Evolutionary conservation across 1,284 basidiomycete species (phyloP).

Genomic region (Ceratobasidium sp.): DNA sequence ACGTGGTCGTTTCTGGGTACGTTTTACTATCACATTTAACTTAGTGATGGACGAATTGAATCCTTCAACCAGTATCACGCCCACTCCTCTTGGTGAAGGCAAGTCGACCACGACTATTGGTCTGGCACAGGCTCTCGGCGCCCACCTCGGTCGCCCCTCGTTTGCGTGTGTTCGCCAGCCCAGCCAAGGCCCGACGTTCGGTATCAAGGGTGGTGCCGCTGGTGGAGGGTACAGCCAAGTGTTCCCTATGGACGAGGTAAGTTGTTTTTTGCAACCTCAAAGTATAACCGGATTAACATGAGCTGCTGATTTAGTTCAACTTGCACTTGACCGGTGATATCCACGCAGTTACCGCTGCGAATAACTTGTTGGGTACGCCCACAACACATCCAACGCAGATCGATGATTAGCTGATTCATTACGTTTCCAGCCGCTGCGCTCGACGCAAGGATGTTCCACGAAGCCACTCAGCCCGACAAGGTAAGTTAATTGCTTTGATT

Average conservation of each 20-base stretch:
- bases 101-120: slow-evolving; percentile 99
- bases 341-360: slow-evolving; percentile 97
- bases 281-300: not conserved
- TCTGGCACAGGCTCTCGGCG: slow-evolving; percentile 95
- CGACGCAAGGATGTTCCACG: slow-evolving; percentile 98
- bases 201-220: slow-evolving; percentile 99
- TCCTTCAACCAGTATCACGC: slow-evolving; percentile 80
- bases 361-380: slow-evolving; percentile 87
- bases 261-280: slow-evolving; percentile 47
- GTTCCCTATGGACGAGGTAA: slow-evolving; percentile 98
- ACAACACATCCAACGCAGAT: too few relatives aligned
- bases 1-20: slow-evolving; percentile 94
- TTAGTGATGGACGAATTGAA: slow-evolving; percentile 40
- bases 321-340: slow-evolving; percentile 98
- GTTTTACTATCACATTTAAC: slow-evolving; percentile 7
- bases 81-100: slow-evolving; percentile 97
- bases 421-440: slow-evolving; percentile 84
- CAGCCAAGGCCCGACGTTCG: slow-evolving; percentile 98
- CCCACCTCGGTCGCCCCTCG: slow-evolving; percentile 90
- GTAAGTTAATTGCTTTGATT: slow-evolving; percentile 55
- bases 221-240: slow-evolving; percentile 99
- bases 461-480: slow-evolving; percentile 96
- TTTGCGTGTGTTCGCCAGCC: slow-evolving; percentile 99
- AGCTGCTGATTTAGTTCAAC: slow-evolving; percentile 81
- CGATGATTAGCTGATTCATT: not conserved